phyloP scores from a whole-genome alignment of 371 early-diverging fungal genomes.

The Furculomyces boomerangus region DNA sequence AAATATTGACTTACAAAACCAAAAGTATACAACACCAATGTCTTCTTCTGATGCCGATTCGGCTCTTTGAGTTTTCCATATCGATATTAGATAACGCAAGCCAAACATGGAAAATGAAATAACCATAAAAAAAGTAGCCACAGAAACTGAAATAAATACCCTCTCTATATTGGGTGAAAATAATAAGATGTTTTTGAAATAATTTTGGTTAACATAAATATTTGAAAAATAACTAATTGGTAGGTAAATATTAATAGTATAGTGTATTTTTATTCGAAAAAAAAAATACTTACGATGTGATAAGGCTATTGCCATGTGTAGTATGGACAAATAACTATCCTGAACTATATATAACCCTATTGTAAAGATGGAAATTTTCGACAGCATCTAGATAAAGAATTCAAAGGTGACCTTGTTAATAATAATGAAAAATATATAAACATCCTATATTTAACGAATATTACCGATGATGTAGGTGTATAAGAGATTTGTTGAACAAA shows the following conservation, averaged over 20 bases:
- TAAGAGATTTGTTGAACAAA: slow-evolving; percentile 52
- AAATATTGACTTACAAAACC: slow-evolving; percentile 9
- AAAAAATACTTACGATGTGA: slow-evolving; percentile 26
- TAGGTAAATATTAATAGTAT: background rate
- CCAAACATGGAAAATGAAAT: slow-evolving; percentile 41
- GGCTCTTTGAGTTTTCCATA: slow-evolving; percentile 49
- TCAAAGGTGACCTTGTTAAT: background rate
- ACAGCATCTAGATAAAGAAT: slow-evolving; percentile 8
- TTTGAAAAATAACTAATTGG: background rate
- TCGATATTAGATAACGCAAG: slow-evolving; percentile 50
- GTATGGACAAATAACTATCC: slow-evolving; percentile 46
- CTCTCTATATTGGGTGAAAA: background rate
- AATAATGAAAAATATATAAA: background rate
- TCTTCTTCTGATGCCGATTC: slow-evolving; percentile 11
- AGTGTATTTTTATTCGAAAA: too few relatives aligned
- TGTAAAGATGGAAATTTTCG: slow-evolving; percentile 57
- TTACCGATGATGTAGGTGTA: slow-evolving; percentile 52
- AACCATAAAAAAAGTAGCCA: slow-evolving; percentile 48
- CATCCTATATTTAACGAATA: background rate
- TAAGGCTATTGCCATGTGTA: slow-evolving; percentile 43
- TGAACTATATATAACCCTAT: slow-evolving; percentile 47
- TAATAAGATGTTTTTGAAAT: background rate
- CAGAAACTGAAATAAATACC: slow-evolving; percentile 17
- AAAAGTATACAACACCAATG: background rate
- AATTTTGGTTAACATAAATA: background rate